Evolutionary conservation across 1,284 basidiomycete genomes (phyloP), one percentile per base, ranked within the genome.

Genomic region (Amylostereum areolatum): DNA sequence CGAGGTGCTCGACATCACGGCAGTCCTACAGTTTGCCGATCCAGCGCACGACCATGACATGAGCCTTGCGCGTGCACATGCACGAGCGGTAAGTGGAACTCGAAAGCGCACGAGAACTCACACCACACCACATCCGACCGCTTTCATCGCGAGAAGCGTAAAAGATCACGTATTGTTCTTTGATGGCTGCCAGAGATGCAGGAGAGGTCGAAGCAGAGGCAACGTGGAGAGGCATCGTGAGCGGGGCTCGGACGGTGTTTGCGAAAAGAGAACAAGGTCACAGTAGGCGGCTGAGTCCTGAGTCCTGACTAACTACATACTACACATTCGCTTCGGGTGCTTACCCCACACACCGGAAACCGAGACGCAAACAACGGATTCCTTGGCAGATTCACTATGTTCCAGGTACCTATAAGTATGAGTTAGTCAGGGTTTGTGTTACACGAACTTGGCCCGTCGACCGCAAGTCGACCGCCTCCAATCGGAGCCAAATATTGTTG

Each of bases 121-220:
- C 85, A 33, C 81, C 77, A 60, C 86, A 89, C 85, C 86, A 89
- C 57, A 81, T 59, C 37, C 54, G 59, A 57, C 68, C 67, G 52
- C 67, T 58, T 30, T 74, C 80, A 52, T 79, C 68, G 54, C 64
- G 34, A 11, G 83, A 85, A 7, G 85, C 77, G 53, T 81, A 87
- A 62, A 89, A 86, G 31, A 89, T 66, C 30, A 87, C 53, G 55
- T 73, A 86, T 10, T 70, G 62, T 35, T 80, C 76, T n/a, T 71
- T 63, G 3, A 68, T 67, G 30, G 65, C 59, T 45, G 62, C 46
- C 35, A 60, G 57, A 39, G 59, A 57, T 36, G 55, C 57, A 39
- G 80, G 65, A 6, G 67, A 57, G 28, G 62, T 55, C 18, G 70
- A 67, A 45, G 72, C 66, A 48, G 56, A 49, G 8, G 61, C 59